phyloP scores from a whole-genome alignment of 2,329 filamentous ascomycete genomes.

The Phaeoacremonium minimum region DNA sequence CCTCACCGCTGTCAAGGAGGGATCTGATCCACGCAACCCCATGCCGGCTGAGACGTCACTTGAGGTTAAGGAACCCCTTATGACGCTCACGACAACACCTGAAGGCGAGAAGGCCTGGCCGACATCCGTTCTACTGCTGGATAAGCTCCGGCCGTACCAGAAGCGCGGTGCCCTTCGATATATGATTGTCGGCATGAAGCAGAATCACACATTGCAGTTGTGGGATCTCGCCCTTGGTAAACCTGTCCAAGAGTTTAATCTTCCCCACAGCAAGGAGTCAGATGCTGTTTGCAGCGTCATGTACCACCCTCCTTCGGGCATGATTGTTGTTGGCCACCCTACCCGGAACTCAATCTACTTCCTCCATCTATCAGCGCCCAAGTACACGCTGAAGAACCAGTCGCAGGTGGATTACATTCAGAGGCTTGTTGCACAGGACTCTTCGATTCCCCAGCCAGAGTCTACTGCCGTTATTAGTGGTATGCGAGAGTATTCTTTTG shows the following conservation, averaged over 20 bases:
- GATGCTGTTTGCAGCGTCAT: conserved; percentile 97
- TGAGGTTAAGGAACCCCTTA: conserved; percentile 80
- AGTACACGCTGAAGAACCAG: conserved; percentile 78
- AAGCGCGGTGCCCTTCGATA: conserved; percentile 89
- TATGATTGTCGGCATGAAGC: conserved; percentile 96
- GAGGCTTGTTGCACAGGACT: conserved; percentile 68
- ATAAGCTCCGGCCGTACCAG: conserved; percentile 90
- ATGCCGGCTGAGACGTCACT: conserved; percentile 54
- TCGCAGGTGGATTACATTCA: conserved; percentile 86
- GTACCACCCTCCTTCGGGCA: conserved; percentile 88
- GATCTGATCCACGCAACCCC: conserved; percentile 43
- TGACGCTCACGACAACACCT: conserved; percentile 81
- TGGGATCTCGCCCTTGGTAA: conserved; percentile 97
- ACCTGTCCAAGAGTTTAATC: conserved; percentile 93
- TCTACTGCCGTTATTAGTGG: conserved; percentile 97
- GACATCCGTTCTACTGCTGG: conserved; percentile 90
- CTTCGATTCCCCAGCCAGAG: conserved; percentile 76
- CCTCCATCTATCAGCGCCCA: conserved; percentile 88
- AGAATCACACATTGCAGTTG: conserved; percentile 96
- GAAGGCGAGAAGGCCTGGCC: conserved; percentile 94
- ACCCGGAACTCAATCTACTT: conserved; percentile 98
- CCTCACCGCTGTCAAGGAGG: conserved; percentile 54
- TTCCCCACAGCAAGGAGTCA: conserved; percentile 92
- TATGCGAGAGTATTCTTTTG: conserved; percentile 90
- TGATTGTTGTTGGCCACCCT: conserved; percentile 92